phyloP scores from a whole-genome alignment of 1,284 basidiomycete species.

The Waitea zeae region DNA sequence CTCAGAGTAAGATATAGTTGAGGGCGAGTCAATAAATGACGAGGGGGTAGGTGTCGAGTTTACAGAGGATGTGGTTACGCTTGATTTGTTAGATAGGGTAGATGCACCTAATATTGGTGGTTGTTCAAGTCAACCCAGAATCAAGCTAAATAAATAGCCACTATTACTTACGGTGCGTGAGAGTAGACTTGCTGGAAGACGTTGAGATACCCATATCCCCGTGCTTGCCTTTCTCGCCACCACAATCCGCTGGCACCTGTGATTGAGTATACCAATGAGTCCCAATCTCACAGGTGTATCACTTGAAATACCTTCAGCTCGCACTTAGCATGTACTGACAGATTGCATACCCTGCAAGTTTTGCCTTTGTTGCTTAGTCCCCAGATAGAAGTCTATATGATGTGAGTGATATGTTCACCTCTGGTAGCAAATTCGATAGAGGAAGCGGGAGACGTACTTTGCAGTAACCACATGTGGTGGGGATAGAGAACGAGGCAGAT shows the following conservation, averaged over 20 bases:
- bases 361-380: constrained; percentile 73
- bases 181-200: not conserved
- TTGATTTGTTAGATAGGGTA: no score
- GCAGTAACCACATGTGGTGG: constrained; percentile 66
- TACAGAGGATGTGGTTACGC: no score
- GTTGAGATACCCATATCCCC: constrained; percentile 7
- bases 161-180: constrained; percentile 1
- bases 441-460: constrained; percentile 26
- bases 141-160: not conserved
- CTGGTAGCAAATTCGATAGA: not conserved
- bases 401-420: no score
- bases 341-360: constrained; percentile 59
- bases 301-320: constrained; percentile 65
- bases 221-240: constrained; percentile 13
- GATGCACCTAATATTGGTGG: no score
- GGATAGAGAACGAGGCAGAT: constrained; percentile 68
- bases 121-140: no score
- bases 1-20: constrained; percentile 20
- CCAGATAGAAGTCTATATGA: constrained; percentile 59
- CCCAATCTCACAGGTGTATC: not conserved
- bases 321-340: constrained; percentile 73
- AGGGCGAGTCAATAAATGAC: constrained; percentile 27
- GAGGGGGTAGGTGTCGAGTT: constrained; percentile 26
- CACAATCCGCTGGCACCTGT: constrained; percentile 63
- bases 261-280: not conserved